Conservation (phyloP, 164 flowering plant species). For the Piper betle region DNA sequence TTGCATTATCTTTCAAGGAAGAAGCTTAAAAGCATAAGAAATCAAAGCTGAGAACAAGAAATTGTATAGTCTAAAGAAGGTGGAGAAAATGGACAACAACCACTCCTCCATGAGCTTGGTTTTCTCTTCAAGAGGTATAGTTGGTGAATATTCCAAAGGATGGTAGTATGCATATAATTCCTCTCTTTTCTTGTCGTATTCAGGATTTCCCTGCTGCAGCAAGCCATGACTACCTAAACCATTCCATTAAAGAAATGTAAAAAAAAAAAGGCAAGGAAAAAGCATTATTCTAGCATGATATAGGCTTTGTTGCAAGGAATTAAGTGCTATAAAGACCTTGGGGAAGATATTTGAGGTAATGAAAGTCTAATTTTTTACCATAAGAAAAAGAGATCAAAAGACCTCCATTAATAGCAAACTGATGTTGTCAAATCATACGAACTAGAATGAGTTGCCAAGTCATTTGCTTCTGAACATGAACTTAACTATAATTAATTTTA, state of each 20-base stretch:
- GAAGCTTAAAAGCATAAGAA: neutral
- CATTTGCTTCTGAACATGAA: too few species aligned
- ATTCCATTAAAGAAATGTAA: constrained; percentile 6
- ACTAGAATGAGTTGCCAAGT: too few species aligned
- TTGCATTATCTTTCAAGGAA: neutral
- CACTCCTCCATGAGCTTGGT: constrained; percentile 96
- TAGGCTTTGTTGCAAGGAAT: too few species aligned
- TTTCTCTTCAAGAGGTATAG: constrained; percentile 75
- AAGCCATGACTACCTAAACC: constrained; percentile 72
- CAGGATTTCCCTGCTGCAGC: constrained; percentile 72
- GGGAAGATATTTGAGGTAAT: too few species aligned
- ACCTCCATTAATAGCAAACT: too few species aligned
- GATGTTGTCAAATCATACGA: too few species aligned
- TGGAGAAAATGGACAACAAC: constrained; percentile 14
- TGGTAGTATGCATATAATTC: constrained; percentile 63
- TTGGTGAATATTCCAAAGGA: constrained; percentile 71
- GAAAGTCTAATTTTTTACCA: too few species aligned
- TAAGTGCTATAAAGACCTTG: too few species aligned
- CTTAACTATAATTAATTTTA: too few species aligned
- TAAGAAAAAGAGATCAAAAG: too few species aligned
- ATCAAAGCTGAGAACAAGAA: neutral
- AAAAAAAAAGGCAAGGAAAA: neutral
- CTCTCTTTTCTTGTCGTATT: constrained; percentile 72
- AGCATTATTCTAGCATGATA: neutral
- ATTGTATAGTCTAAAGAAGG: neutral